Evolutionary conservation across 2,329 filamentous ascomycete genomes (phyloP).

Genomic region (Pochonia chlamydosporia): DNA sequence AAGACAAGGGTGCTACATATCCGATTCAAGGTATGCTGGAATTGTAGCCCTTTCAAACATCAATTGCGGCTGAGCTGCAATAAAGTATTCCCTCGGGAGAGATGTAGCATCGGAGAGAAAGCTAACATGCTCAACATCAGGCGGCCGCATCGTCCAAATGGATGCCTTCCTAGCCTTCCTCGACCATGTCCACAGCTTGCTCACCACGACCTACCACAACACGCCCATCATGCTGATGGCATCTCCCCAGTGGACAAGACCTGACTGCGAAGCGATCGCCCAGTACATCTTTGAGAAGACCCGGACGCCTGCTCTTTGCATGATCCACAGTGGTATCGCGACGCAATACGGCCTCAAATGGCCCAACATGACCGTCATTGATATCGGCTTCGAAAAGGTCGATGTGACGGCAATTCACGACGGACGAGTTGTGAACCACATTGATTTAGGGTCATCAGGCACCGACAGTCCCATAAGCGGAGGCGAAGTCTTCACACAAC

Average conservation of each 20-base stretch:
- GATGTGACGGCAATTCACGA: slow-evolving; percentile 89
- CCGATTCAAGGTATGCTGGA: slow-evolving; percentile 58
- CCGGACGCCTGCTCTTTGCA: slow-evolving; percentile 83
- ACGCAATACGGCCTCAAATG: slow-evolving; percentile 76
- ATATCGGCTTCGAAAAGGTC: slow-evolving; percentile 87
- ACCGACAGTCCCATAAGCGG: slow-evolving; percentile 56
- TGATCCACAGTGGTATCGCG: slow-evolving; percentile 84
- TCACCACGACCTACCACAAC: slow-evolving; percentile 92
- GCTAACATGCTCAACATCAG: slow-evolving; percentile 24
- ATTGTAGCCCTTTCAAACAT: too few relatives aligned
- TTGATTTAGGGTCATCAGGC: slow-evolving; percentile 53
- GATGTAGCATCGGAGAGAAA: too few relatives aligned
- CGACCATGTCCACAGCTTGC: slow-evolving; percentile 81
- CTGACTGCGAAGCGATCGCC: slow-evolving; percentile 80
- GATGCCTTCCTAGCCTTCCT: slow-evolving; percentile 88
- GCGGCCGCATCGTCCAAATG: slow-evolving; percentile 85
- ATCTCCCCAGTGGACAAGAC: slow-evolving; percentile 83
- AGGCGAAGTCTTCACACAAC: slow-evolving; percentile 78
- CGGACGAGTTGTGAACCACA: slow-evolving; percentile 65
- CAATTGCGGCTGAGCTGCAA: too few relatives aligned
- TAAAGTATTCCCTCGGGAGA: too few relatives aligned
- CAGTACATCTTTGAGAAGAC: slow-evolving; percentile 98
- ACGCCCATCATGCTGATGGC: slow-evolving; percentile 88
- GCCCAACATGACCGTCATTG: slow-evolving; percentile 77
- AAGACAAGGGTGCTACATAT: slow-evolving; percentile 83